Evolutionary conservation across 2,329 filamentous ascomycete species (phyloP), one percentile per base, ranked within the genome.

Genomic region (Colletotrichum sp.): DNA sequence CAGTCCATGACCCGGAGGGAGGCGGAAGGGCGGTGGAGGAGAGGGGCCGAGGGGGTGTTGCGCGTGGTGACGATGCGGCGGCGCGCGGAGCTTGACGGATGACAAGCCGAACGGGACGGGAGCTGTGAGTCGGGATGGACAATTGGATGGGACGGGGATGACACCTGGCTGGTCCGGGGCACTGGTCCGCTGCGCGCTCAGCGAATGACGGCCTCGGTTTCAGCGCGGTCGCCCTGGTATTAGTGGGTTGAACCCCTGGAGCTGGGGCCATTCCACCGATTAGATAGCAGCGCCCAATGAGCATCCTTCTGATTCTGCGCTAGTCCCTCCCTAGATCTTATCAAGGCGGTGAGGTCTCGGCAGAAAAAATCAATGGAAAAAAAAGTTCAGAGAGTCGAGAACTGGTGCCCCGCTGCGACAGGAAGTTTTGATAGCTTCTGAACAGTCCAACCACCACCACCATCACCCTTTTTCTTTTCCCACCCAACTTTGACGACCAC

Each of bases 381-480:
- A 83, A 83, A 82, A 79, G 77, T 78, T 76, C 61, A 72, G 68
- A 72, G 79, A 78, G 78, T 76, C 76, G 57, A 63, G 28, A 78
- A 79, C 78, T 76, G 78, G 68, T 77, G 82, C 84, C 83, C 84
- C 84, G 84, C 83, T 79, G 73, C 71, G 73, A 68, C 64, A 39
- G 72, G 72, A 71, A 65, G 65, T 75, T 52, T 68, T 70, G 71
- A 74, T 67, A 77, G 67, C 71, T 72, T 78, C 73, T 64, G 63
- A 77, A 76, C 67, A 75, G 66, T 55, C 52, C 68, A 66, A 60
- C 63, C 64, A 70, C 64, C 44, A 52, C 44, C 12, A 34, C 30
- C 39, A 44, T 8, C 36, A 52, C 44, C 44, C 44, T 71, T 22
- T 57, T 57, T 72, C 73, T 55, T 61, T 76, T 39, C 68, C n/a